These are phyloP conservation scores for Ceratobasidium papillatum DNA, from an alignment of 1,284 basidiomycete species.

Conservation along the genomic window DNA sequence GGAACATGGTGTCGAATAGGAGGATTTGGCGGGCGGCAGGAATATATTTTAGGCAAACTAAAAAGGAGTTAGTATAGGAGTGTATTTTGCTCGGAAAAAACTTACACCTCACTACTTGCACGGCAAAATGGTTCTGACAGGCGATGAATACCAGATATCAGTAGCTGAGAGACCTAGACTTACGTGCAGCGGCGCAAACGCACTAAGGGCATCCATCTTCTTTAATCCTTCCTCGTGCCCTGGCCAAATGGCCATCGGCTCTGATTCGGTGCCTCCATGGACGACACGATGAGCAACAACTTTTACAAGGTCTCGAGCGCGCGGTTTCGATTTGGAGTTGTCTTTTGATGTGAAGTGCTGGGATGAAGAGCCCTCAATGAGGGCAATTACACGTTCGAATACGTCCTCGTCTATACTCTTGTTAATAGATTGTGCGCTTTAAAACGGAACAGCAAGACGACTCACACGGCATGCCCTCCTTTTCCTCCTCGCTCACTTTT, in stretches of 20 bases:
- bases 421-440: conserved; percentile 37
- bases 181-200: conserved; percentile 80
- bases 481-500: conserved; percentile 53
- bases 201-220: conserved; percentile 77
- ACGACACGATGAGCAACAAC: conserved; percentile 79
- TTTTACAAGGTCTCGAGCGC: conserved; percentile 57
- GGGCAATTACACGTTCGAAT: conserved; percentile 68
- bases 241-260: conserved; percentile 70
- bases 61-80: conserved; percentile 66
- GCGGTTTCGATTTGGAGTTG: conserved; percentile 50
- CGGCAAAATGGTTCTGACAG: conserved; percentile 58
- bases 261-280: conserved; percentile 78
- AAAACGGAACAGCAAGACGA: neutral
- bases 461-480: conserved; percentile 45
- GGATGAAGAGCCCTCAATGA: conserved; percentile 52
- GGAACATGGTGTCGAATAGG: conserved; percentile 88
- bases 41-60: conserved; percentile 67
- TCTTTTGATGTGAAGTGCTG: conserved; percentile 46
- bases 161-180: conserved; percentile 37
- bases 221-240: conserved; percentile 63
- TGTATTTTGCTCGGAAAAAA: conserved; percentile 62
- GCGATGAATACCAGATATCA: neutral
- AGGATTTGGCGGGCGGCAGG: conserved; percentile 71
- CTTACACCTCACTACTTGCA: conserved; percentile 55
- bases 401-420: conserved; percentile 61